Evolutionary conservation across 352 stramenopile genomes (phyloP).

Genomic region (Pythium phragmitis): DNA sequence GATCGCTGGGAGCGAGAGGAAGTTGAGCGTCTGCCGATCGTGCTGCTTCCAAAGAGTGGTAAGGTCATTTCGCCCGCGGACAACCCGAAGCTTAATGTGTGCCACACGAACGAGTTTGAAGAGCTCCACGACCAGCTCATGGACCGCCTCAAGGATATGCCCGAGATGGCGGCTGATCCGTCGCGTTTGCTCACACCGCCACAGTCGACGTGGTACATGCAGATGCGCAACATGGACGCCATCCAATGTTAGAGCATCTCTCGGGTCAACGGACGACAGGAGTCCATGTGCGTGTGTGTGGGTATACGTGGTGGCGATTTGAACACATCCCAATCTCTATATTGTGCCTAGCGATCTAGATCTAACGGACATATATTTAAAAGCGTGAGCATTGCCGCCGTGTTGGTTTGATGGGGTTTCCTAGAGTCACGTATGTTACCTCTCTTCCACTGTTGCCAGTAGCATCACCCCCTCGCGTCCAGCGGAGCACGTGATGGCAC

Average conservation of each 20-base stretch:
- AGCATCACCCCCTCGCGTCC: too few species aligned
- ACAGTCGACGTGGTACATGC: slow-evolving; percentile 80
- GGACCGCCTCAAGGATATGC: slow-evolving; percentile 35
- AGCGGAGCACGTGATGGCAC: background rate
- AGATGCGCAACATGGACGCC: slow-evolving; percentile 75
- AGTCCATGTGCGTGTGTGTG: too few species aligned
- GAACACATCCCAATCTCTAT: background rate
- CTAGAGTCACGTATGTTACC: too few species aligned
- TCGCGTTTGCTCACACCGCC: slow-evolving; percentile 66
- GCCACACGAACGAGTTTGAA: slow-evolving; percentile 62
- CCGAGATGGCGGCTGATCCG: slow-evolving; percentile 30
- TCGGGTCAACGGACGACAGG: background rate
- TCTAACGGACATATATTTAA: too few species aligned
- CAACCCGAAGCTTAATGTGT: slow-evolving; percentile 77
- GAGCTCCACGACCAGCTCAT: slow-evolving; percentile 64
- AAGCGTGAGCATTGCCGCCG: too few species aligned
- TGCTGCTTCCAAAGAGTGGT: slow-evolving; percentile 66
- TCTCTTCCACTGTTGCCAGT: too few species aligned
- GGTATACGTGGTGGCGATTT: too few species aligned
- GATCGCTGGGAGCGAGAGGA: slow-evolving; percentile 72
- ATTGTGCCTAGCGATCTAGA: background rate
- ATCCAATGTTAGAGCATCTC: slow-evolving; percentile 42
- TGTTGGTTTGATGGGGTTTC: too few species aligned
- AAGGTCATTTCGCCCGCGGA: slow-evolving; percentile 67
- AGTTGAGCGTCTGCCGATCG: slow-evolving; percentile 62